Evolutionary conservation across 148 eudicot species (phyloP).

Genomic region (Agrostemma githago): DNA sequence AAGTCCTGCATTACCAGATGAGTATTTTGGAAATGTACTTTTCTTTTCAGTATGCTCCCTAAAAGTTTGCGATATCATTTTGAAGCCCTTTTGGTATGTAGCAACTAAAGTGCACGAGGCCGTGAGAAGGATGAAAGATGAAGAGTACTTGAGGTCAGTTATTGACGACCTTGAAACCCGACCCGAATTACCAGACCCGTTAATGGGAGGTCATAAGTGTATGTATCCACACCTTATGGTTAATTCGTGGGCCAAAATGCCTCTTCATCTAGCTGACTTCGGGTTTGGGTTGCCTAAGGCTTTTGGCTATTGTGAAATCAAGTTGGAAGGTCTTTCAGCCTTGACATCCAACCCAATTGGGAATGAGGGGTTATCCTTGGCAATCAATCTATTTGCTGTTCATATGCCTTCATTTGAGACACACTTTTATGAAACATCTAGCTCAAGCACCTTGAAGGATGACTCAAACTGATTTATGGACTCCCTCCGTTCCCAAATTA

Average conservation of each 20-base stretch:
- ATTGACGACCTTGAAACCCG: not conserved
- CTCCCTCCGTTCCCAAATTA: no score
- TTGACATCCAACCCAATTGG: conserved; percentile 24
- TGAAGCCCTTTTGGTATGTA: conserved; percentile 26
- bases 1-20: conserved; percentile 25
- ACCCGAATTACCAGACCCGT: not conserved
- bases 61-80: conserved; percentile 12
- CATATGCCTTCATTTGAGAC: conserved; percentile 29
- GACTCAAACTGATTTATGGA: no score
- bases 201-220: not conserved
- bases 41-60: conserved; percentile 25
- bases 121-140: not conserved
- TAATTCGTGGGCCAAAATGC: conserved; percentile 6
- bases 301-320: conserved; percentile 7
- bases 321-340: conserved; percentile 27
- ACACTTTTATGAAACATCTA: conserved; percentile 17
- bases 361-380: conserved; percentile 28
- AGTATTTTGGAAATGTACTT: conserved; percentile 32
- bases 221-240: conserved; percentile 11
- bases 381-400: conserved; percentile 23
- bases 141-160: conserved; percentile 1
- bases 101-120: conserved; percentile 18
- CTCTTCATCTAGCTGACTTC: not conserved
- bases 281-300: conserved; percentile 6
- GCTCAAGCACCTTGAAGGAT: not conserved